These are phyloP conservation scores for Penicillium mononematosum DNA, from an alignment of 495 filamentous ascomycete genomes.

Conservation along the genomic window DNA sequence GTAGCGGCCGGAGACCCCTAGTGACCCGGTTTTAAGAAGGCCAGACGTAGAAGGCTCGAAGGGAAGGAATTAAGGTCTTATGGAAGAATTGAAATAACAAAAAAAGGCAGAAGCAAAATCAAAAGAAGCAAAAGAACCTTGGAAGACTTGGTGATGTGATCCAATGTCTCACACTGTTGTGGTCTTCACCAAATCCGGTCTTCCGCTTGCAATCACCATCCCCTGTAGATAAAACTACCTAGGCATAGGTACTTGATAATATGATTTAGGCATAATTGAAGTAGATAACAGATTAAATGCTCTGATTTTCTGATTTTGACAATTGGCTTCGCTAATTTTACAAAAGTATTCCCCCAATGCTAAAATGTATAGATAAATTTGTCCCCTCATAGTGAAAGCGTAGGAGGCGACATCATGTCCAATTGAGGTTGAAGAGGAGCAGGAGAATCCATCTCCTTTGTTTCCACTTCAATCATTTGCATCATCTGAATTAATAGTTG, in stretches of 20 bases:
- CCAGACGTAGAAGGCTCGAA: neutral
- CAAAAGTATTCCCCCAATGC: constrained; percentile 4
- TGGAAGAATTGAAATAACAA: neutral
- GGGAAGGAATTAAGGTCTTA: neutral
- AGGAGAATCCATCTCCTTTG: constrained; percentile 34
- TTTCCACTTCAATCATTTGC: constrained; percentile 33
- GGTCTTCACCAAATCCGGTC: constrained; percentile 25
- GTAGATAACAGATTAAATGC: neutral
- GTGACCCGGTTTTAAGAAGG: neutral
- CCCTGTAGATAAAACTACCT: neutral
- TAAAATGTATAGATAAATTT: neutral
- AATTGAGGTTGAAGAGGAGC: constrained; percentile 13
- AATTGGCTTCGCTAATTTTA: constrained; percentile 3
- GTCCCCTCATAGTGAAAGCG: constrained; percentile 2
- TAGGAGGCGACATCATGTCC: constrained; percentile 6
- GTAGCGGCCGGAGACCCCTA: constrained; percentile 5
- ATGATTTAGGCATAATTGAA: neutral
- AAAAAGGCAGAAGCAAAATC: neutral
- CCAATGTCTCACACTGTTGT: constrained; percentile 2
- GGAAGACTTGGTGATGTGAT: neutral
- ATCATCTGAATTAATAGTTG: constrained; percentile 35
- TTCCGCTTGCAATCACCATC: constrained; percentile 25
- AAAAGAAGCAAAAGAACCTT: neutral
- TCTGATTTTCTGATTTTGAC: constrained; percentile 1
- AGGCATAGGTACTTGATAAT: neutral